Percentiles rank a stretch among this genome's conserved stretches.
These are phyloP conservation scores for Ustilago cynodontis DNA, from an alignment of 1,284 basidiomycete species.

Conservation along the genomic window DNA sequence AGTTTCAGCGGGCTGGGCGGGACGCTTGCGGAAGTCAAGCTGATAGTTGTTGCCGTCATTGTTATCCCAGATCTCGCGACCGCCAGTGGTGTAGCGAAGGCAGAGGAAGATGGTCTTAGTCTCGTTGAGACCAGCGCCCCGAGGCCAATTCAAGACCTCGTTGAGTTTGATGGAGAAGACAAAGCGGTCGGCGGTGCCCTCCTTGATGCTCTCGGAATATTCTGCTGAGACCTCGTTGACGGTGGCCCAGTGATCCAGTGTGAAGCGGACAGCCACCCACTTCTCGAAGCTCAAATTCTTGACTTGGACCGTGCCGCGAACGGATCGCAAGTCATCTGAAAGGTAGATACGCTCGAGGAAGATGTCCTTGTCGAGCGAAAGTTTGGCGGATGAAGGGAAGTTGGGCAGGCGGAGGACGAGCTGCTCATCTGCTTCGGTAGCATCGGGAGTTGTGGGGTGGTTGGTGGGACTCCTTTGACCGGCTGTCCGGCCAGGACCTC, in stretches of 20 bases:
- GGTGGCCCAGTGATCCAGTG: slow-evolving; percentile 94
- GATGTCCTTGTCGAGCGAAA: slow-evolving; percentile 71
- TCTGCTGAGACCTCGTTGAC: slow-evolving; percentile 89
- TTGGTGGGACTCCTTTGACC: slow-evolving; percentile 35
- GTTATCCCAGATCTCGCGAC: slow-evolving; percentile 90
- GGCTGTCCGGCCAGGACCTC: slow-evolving; percentile 21
- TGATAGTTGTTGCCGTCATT: slow-evolving; percentile 85
- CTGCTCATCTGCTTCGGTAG: slow-evolving; percentile 55
- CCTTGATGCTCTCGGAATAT: slow-evolving; percentile 76
- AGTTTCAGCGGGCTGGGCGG: slow-evolving; percentile 32
- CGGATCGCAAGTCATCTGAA: slow-evolving; percentile 76
- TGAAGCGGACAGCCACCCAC: slow-evolving; percentile 88
- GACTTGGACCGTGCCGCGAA: slow-evolving; percentile 81
- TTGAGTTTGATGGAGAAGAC: slow-evolving; percentile 73
- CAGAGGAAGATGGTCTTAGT: slow-evolving; percentile 86
- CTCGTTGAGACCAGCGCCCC: slow-evolving; percentile 76
- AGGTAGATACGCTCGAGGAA: slow-evolving; percentile 75
- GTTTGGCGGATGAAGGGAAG: slow-evolving; percentile 72
- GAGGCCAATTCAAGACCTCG: slow-evolving; percentile 70
- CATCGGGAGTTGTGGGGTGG: slow-evolving; percentile 27
- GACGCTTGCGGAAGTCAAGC: slow-evolving; percentile 72
- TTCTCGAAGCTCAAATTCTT: slow-evolving; percentile 89
- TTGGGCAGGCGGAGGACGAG: slow-evolving; percentile 73
- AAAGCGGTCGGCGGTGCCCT: slow-evolving; percentile 77
- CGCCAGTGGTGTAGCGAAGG: slow-evolving; percentile 80